phyloP scores from a whole-genome alignment of 2,329 filamentous ascomycete genomes.

The Fusarium chaquense region DNA sequence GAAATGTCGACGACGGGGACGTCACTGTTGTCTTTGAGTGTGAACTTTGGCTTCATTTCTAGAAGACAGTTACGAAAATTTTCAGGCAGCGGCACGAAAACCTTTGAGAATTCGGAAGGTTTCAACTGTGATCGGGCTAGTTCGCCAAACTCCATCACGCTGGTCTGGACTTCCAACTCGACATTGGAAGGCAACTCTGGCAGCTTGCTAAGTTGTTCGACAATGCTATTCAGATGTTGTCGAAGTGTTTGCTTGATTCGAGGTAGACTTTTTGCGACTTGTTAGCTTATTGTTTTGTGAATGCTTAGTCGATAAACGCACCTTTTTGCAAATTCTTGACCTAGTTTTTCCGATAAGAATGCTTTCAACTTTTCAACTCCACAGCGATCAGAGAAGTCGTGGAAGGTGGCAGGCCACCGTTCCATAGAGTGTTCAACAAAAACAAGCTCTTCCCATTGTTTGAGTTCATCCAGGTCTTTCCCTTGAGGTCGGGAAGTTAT shows the following conservation, averaged over 20 bases:
- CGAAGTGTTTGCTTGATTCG: slow-evolving; percentile 66
- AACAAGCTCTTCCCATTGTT: slow-evolving; percentile 64
- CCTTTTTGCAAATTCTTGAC: slow-evolving; percentile 66
- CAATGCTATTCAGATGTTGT: slow-evolving; percentile 63
- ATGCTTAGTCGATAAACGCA: slow-evolving; percentile 41
- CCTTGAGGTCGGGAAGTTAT: slow-evolving; percentile 76
- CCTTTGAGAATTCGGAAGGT: slow-evolving; percentile 57
- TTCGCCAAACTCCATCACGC: slow-evolving; percentile 68
- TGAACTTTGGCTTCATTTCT: slow-evolving; percentile 61
- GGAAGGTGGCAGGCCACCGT: slow-evolving; percentile 64
- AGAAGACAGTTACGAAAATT: slow-evolving; percentile 64
- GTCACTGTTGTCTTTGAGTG: slow-evolving; percentile 56
- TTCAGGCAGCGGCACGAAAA: slow-evolving; percentile 61
- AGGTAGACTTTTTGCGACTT: slow-evolving; percentile 57
- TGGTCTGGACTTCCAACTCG: slow-evolving; percentile 71
- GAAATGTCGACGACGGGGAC: slow-evolving; percentile 55
- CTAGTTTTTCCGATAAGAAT: slow-evolving; percentile 65
- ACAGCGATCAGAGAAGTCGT: slow-evolving; percentile 61
- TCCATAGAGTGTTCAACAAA: slow-evolving; percentile 58
- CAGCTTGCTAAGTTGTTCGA: slow-evolving; percentile 66
- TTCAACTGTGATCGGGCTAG: slow-evolving; percentile 63
- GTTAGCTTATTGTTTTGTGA: slow-evolving; percentile 20
- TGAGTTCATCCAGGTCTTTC: slow-evolving; percentile 65
- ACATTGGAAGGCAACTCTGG: slow-evolving; percentile 78
- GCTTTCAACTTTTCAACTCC: slow-evolving; percentile 66